phyloP scores from a whole-genome alignment of 805 yeast genomes.

The Lachancea thermotolerans region DNA sequence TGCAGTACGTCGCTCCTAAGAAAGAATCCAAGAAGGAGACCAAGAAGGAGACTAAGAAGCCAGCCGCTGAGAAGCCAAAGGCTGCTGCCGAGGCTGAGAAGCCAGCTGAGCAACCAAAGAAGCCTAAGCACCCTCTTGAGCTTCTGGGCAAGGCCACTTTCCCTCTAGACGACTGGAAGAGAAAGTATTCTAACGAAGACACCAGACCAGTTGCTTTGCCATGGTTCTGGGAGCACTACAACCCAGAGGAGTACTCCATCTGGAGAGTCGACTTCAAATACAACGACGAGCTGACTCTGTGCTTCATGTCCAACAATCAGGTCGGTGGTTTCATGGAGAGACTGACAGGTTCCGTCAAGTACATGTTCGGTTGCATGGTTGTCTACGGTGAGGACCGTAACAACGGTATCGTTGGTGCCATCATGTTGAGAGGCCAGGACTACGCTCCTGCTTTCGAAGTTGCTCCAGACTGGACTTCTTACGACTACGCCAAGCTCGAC shows the following conservation, averaged over 20 bases:
- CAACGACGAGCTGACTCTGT: conserved; percentile 91
- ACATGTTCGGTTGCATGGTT: conserved; percentile 81
- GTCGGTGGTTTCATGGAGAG: conserved; percentile 97
- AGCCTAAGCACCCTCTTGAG: conserved; percentile 87
- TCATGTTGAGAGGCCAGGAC: conserved; percentile 92
- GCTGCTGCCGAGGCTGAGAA: conserved; percentile 4
- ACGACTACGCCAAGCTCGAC: conserved; percentile 77
- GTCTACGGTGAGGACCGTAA: conserved; percentile 96
- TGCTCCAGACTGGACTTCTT: conserved; percentile 99
- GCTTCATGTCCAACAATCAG: conserved; percentile 96
- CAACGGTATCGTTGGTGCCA: conserved; percentile 92
- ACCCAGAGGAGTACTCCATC: conserved; percentile 86
- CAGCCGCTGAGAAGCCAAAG: conserved; percentile 12
- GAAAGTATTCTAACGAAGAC: conserved; percentile 91
- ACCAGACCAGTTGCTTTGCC: conserved; percentile 89
- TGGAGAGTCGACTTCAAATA: conserved; percentile 93
- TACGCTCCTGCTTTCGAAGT: conserved; percentile 85
- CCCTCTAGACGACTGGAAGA: conserved; percentile 82
- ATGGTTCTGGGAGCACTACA: conserved; percentile 93
- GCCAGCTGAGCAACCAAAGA: conserved; percentile 43
- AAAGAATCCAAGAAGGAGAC: conserved; percentile 38
- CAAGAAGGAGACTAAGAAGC: conserved; percentile 36
- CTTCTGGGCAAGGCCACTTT: conserved; percentile 64
- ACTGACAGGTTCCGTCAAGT: conserved; percentile 80
- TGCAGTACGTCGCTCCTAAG: conserved; percentile 61